Conservation (phyloP, 2,329 filamentous ascomycete genomes). For the Gnomoniopsis smithogilvyi region DNA sequence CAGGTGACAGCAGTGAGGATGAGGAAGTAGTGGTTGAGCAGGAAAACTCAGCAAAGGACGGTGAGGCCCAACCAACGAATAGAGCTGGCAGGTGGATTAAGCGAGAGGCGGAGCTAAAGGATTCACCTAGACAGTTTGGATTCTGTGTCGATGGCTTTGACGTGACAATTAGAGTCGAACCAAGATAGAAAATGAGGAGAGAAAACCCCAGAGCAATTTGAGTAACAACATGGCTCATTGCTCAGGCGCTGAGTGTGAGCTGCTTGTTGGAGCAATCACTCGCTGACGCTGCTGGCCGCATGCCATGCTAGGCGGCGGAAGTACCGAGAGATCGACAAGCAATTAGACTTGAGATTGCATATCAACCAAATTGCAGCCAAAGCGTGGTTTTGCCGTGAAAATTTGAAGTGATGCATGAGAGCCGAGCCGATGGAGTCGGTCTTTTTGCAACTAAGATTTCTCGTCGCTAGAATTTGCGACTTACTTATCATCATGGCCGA, state of each 20-base stretch:
- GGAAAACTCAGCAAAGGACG: slow-evolving; percentile 5
- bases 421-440: no score
- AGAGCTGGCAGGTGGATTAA: slow-evolving; percentile 63
- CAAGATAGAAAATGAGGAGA: slow-evolving; percentile 25
- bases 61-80: slow-evolving; percentile 15
- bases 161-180: slow-evolving; percentile 68
- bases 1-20: slow-evolving; percentile 50
- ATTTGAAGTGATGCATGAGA: no score
- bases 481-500: slow-evolving; percentile 15
- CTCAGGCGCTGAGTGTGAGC: neutral
- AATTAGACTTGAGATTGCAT: neutral
- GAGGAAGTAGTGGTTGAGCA: slow-evolving; percentile 38
- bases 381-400: neutral
- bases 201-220: neutral
- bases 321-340: neutral
- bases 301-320: neutral
- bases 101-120: slow-evolving; percentile 74
- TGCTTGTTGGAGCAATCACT: neutral
- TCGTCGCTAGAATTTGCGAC: no score
- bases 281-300: neutral
- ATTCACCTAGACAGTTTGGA: slow-evolving; percentile 77
- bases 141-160: slow-evolving; percentile 76
- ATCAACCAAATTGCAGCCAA: neutral
- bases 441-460: no score
- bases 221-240: neutral